phyloP scores from a whole-genome alignment of 2,329 filamentous ascomycete genomes.

The Cladosporium sp. region DNA sequence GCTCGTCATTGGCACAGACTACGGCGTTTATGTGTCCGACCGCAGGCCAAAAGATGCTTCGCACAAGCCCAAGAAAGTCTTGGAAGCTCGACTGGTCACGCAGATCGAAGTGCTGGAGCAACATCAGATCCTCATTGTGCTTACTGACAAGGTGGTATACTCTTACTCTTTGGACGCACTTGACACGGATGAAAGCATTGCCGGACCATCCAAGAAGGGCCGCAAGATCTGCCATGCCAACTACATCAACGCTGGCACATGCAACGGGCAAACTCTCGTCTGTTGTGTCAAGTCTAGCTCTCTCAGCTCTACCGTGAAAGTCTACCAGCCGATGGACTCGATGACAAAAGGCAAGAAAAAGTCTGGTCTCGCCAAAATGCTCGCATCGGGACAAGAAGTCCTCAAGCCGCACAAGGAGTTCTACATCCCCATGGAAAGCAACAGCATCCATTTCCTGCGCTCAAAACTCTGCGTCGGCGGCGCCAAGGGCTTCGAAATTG shows the following conservation, averaged over 20 bases:
- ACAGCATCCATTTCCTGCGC: constrained; percentile 94
- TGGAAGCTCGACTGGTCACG: constrained; percentile 83
- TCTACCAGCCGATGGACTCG: constrained; percentile 96
- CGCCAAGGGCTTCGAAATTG: constrained; percentile 92
- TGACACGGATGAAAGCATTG: constrained; percentile 71
- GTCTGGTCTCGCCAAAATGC: constrained; percentile 92
- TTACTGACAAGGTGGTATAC: constrained; percentile 87
- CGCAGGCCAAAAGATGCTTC: constrained; percentile 78
- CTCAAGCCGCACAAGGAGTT: constrained; percentile 98
- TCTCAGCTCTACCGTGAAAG: constrained; percentile 93
- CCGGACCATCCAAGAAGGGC: constrained; percentile 73
- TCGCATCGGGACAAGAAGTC: constrained; percentile 87
- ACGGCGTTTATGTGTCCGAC: constrained; percentile 87
- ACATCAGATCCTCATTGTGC: constrained; percentile 83
- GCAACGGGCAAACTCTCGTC: constrained; percentile 86
- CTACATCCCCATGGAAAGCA: constrained; percentile 97
- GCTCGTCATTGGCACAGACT: constrained; percentile 89
- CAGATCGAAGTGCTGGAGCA: constrained; percentile 96
- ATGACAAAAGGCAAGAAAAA: constrained; percentile 87
- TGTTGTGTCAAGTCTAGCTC: constrained; percentile 95
- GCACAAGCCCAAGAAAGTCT: constrained; percentile 70
- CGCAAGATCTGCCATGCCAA: constrained; percentile 98
- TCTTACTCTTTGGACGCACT: constrained; percentile 86
- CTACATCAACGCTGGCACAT: constrained; percentile 97
- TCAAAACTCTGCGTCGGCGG: constrained; percentile 96